These are phyloP conservation scores for Plectosphaerella sp. DNA, from an alignment of 2,329 filamentous ascomycete genomes.

Conservation along the genomic window DNA sequence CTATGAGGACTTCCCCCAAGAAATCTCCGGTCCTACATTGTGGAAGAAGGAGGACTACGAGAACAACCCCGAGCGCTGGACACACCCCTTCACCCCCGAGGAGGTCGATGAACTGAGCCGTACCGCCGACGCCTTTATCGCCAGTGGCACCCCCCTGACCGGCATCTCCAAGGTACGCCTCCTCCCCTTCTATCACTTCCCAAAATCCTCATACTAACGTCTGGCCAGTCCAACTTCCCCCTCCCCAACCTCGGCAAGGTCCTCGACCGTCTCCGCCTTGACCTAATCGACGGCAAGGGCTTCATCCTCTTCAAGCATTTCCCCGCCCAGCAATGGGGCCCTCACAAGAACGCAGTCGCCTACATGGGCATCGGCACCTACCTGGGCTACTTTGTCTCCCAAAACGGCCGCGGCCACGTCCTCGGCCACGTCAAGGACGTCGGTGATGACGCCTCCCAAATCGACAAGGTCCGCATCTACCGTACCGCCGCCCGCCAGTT, in stretches of 20 bases:
- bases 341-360: constrained; percentile 76
- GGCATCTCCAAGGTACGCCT: constrained; percentile 45
- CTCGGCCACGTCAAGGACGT: constrained; percentile 88
- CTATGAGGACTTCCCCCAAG: constrained; percentile 65
- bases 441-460: constrained; percentile 74
- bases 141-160: constrained; percentile 60
- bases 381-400: constrained; percentile 81
- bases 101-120: constrained; percentile 65
- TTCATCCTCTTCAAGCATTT: constrained; percentile 88
- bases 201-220: neutral
- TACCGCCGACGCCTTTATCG: constrained; percentile 66
- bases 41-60: constrained; percentile 66
- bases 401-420: constrained; percentile 81
- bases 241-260: constrained; percentile 32
- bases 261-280: constrained; percentile 30
- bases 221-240: constrained; percentile 33
- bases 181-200: neutral
- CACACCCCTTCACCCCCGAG: constrained; percentile 60
- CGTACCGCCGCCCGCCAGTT: constrained; percentile 80
- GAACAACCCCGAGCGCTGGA: constrained; percentile 64
- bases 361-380: constrained; percentile 88
- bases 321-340: constrained; percentile 71
- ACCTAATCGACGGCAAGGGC: constrained; percentile 72
- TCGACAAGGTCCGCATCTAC: constrained; percentile 86
- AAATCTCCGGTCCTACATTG: constrained; percentile 67